Evolutionary conservation across 805 yeast genomes (phyloP), one percentile per base, ranked within the genome.

Genomic region (Candida taoyuanica): DNA sequence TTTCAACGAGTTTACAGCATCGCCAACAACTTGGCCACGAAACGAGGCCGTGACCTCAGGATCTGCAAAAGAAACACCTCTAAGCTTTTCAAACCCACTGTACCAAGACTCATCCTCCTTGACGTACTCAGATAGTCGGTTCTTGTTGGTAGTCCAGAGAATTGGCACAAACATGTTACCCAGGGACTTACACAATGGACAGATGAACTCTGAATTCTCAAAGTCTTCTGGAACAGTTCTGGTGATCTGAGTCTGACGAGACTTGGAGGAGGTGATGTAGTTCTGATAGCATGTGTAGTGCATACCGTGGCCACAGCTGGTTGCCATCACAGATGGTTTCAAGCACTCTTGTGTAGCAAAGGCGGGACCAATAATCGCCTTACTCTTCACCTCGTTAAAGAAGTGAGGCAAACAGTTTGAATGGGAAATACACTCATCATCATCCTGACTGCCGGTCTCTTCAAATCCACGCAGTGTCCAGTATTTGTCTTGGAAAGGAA

Each of bases 281-380:
- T 78, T 77, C 37, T 75, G 60, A 52, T 81, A 82, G 56, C 98
- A 91, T 14, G 74, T 68, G 44, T 74, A 77, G 59, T 91, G 98
- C 80, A 91, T 82, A 2, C 95, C 94, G 61, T 91, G 98, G 1
- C 96, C 95, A 65, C 98, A 91, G 36, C 95, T 81, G 43, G 78
- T 73, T 3, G 81, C 67, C 1, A 60, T 40, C 30, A 41, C 12
- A 28, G 37, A 30, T 54, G 55, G 16, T 58, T 58, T 15, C 56
- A 76, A 30, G 2, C 33, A 29, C 7, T 29, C 34, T 9, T 20
- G 16, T 2, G 19, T 21, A 14, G 50, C 48, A 48, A 82, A 86
- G 1, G 91, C 89, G 0, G 88, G 91, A 0, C 95, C 95, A 45
- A 81, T 59, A 0, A 74, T 74, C 28, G 60, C 48, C 3, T 62